Conservation (phyloP, 768 basidiomycete genomes). For the Mycena filopes region DNA sequence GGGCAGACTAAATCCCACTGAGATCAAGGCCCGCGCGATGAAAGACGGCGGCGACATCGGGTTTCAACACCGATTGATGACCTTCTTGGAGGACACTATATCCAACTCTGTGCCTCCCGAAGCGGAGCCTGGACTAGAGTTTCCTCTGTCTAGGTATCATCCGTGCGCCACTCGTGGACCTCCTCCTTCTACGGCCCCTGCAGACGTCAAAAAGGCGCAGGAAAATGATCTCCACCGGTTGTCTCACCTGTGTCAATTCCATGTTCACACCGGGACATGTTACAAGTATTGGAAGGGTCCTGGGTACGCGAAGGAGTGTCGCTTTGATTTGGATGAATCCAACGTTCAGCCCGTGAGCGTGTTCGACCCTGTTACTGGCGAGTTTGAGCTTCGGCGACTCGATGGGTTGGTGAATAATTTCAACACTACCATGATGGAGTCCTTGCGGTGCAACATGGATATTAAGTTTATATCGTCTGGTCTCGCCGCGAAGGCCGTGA, state of each 20-base stretch:
- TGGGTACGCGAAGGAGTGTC: background rate
- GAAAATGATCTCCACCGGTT: background rate
- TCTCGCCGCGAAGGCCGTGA: background rate
- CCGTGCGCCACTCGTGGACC: background rate
- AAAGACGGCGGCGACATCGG: background rate
- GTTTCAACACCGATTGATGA: background rate
- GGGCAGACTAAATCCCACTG: constrained; percentile 5
- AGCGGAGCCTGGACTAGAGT: too few species aligned
- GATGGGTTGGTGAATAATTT: constrained; percentile 9
- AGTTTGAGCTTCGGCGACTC: background rate
- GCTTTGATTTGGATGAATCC: background rate
- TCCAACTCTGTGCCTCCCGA: too few species aligned
- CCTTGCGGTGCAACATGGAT: constrained; percentile 2
- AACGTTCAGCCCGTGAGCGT: background rate
- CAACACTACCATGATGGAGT: background rate
- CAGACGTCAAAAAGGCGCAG: background rate
- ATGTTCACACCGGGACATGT: background rate
- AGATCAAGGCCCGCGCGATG: background rate
- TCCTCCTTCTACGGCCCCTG: background rate
- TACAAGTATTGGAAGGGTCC: constrained; percentile 20
- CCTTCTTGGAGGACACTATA: background rate
- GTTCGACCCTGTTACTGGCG: background rate
- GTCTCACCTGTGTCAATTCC: background rate
- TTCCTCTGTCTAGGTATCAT: too few species aligned
- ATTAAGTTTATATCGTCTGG: constrained; percentile 12